Percentiles rank a stretch among this genome's conserved stretches.
Conservation (phyloP, 257 asterid genomes). For the Scutellaria galericulata region DNA sequence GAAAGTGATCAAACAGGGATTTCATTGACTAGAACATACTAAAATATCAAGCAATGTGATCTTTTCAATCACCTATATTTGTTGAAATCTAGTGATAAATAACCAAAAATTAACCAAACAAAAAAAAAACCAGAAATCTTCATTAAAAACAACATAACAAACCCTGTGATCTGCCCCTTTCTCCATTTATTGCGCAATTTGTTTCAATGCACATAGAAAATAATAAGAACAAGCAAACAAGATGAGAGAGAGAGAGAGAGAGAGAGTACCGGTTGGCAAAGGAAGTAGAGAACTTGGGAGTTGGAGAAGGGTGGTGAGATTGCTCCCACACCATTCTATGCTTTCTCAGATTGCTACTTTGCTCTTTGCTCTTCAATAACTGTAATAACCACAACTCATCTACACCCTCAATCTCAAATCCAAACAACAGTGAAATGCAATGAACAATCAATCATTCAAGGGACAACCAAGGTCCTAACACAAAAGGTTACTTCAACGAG, state of each 20-base stretch:
- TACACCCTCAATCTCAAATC: neutral
- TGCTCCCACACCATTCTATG: slow-evolving; percentile 49
- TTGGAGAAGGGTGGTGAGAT: slow-evolving; percentile 36
- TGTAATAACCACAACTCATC: neutral
- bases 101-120: too few species aligned
- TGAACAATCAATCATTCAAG: slow-evolving; percentile 39
- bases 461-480: slow-evolving; percentile 24
- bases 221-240: too few species aligned
- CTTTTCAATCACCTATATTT: neutral
- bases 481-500: slow-evolving; percentile 25
- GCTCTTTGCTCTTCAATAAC: slow-evolving; percentile 2
- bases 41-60: neutral
- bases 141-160: neutral
- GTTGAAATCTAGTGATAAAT: neutral
- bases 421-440: slow-evolving; percentile 34
- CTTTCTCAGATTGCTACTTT: neutral
- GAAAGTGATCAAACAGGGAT: neutral
- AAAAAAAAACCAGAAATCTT: neutral
- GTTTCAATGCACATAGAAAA: too few species aligned
- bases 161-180: neutral
- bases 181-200: too few species aligned
- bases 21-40: neutral
- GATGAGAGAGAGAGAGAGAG: neutral
- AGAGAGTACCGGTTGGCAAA: slow-evolving; percentile 56
- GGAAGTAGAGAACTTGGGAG: slow-evolving; percentile 54